Conservation (phyloP, 1,139 yeast species). For the Saccharomyces hybrid region DNA sequence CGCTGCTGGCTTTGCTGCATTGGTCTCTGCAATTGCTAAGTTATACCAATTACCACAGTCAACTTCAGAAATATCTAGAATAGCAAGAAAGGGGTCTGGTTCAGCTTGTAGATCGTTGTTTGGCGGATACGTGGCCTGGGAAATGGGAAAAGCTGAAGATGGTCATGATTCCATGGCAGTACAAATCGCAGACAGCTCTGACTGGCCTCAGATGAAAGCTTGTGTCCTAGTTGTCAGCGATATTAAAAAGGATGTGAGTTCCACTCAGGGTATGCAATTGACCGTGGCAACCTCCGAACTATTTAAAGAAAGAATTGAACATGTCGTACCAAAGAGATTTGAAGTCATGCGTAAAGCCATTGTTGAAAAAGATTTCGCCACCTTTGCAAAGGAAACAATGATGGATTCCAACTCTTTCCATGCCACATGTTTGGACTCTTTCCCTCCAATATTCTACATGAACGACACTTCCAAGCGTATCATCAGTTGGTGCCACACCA, state of each 20-base stretch:
- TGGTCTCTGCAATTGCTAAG: constrained; percentile 78
- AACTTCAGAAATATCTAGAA: constrained; percentile 75
- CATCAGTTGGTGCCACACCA: constrained; percentile 70
- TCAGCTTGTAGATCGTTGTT: constrained; percentile 94
- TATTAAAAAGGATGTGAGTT: constrained; percentile 87
- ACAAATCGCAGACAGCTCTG: constrained; percentile 71
- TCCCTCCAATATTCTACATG: constrained; percentile 91
- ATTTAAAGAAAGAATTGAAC: constrained; percentile 65
- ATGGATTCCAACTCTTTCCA: constrained; percentile 95
- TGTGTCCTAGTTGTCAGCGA: constrained; percentile 89
- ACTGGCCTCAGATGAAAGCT: constrained; percentile 93
- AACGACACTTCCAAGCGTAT: constrained; percentile 91
- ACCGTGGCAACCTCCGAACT: constrained; percentile 86
- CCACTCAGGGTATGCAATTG: constrained; percentile 92
- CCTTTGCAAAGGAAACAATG: constrained; percentile 88
- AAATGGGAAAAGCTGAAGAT: constrained; percentile 68
- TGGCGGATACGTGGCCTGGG: constrained; percentile 99
- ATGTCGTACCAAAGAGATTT: constrained; percentile 81
- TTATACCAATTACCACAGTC: constrained; percentile 75
- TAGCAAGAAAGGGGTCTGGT: constrained; percentile 97
- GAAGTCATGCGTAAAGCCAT: constrained; percentile 76
- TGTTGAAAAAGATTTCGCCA: constrained; percentile 56
- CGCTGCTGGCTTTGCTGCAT: constrained; percentile 97
- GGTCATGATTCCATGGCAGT: constrained; percentile 92
- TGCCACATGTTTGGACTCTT: constrained; percentile 90